Evolutionary conservation across 805 yeast genomes (phyloP), one percentile per base, ranked within the genome.

Genomic region (Saturnispora gosingensis): DNA sequence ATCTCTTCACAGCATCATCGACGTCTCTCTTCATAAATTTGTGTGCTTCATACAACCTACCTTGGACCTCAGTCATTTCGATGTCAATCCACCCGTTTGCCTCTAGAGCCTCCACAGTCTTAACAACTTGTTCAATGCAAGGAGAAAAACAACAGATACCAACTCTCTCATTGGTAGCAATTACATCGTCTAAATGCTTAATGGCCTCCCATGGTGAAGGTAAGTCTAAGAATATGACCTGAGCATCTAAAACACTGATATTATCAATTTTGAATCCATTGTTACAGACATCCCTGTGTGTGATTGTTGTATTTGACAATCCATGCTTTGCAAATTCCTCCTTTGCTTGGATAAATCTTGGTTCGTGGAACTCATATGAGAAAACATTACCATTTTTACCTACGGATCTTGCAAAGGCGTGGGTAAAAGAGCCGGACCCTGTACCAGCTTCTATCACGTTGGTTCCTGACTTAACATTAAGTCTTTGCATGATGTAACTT

Each of bases 141-240:
- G 99, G 99, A 39, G 96, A 87, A 64, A 93, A 93, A 67, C 99
- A 93, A 68, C 99, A 93, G 50, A 93, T 76, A 3, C 85, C 81
- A 22, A 81, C 86, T 27, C 74, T 72, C 51, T 74, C 71, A 18
- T 69, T 69, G 8, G 70, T 65, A 8, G 85, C 69, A 15, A 86
- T 74, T 1, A 85, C 95, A 2, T 59, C 48, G 11, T 73, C 69
- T 45, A 91, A 68, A 66, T 85, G 83, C 6, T 88, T 88, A 49
- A 93, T 85, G 5, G 99, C 99, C 36, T 81, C 81, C 97, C 98
- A 91, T 8, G 99, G 99, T 5, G 96, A 82, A 3, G 99, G 99
- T 46, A 93, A 74, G 65, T 93, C 99, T 56, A 93, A 73, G 61
- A 93, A 93, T 0, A 93, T 79, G 2, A 83, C 82, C 52, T 83